phyloP scores from a whole-genome alignment of 73 alveolate genomes.

The Stentor roeselii region DNA sequence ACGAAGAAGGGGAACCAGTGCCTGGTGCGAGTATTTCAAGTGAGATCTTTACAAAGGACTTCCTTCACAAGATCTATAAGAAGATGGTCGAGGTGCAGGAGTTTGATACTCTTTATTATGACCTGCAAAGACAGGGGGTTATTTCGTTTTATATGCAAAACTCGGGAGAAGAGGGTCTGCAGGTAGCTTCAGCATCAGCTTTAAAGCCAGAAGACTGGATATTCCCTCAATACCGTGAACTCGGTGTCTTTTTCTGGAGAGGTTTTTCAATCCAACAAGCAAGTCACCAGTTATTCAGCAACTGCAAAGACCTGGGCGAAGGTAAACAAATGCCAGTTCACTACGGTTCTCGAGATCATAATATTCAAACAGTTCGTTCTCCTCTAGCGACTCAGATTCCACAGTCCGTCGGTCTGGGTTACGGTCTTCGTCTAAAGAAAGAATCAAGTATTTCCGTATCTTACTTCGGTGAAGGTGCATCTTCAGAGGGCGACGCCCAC shows the following conservation, averaged over 20 bases:
- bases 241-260: constrained; percentile 89
- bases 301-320: constrained; percentile 81
- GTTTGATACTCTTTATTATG: constrained; percentile 61
- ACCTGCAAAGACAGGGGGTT: constrained; percentile 77
- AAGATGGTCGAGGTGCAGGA: constrained; percentile 70
- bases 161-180: constrained; percentile 72
- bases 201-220: constrained; percentile 69
- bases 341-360: constrained; percentile 78
- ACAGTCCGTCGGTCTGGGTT: constrained; percentile 95
- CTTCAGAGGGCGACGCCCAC: constrained; percentile 95
- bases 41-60: constrained; percentile 34
- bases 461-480: constrained; percentile 94
- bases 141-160: constrained; percentile 72
- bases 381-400: constrained; percentile 90
- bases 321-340: constrained; percentile 97
- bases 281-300: constrained; percentile 84
- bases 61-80: constrained; percentile 54
- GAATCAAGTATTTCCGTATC: constrained; percentile 86
- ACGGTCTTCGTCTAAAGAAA: constrained; percentile 78
- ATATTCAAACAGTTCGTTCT: constrained; percentile 86
- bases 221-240: constrained; percentile 93
- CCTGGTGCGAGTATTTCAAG: constrained; percentile 31
- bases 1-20: constrained; percentile 32
- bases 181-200: constrained; percentile 92
- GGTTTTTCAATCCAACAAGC: constrained; percentile 85